Evolutionary conservation across 1,284 basidiomycete species (phyloP).

Genomic region (Cryptococcus floricola): DNA sequence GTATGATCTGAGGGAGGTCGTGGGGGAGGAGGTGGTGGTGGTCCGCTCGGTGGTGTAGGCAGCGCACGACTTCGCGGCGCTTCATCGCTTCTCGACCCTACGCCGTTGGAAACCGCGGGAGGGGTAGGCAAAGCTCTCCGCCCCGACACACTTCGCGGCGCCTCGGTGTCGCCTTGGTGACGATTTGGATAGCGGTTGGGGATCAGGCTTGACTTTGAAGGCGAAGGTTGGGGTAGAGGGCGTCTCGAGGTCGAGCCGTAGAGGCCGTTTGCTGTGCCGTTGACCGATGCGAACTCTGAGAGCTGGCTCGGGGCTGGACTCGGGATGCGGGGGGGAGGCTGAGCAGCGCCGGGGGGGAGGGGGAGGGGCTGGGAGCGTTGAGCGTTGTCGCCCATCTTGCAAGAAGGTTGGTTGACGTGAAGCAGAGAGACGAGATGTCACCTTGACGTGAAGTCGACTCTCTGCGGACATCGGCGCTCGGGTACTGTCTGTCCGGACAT

Average conservation of each 20-base stretch:
- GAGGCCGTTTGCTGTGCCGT: slow-evolving; percentile 1
- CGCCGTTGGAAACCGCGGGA: slow-evolving; percentile 3
- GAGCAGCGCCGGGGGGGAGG: slow-evolving; percentile 1
- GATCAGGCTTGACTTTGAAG: slow-evolving; percentile 3
- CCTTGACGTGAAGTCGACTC: no score
- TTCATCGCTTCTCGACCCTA: background rate
- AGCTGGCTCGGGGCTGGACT: background rate
- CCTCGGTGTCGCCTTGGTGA: background rate
- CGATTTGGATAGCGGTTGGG: slow-evolving; percentile 3
- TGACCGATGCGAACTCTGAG: background rate
- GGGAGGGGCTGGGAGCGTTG: background rate
- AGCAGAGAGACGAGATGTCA: no score
- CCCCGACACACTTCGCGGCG: background rate
- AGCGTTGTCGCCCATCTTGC: no score
- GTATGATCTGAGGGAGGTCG: slow-evolving; percentile 3
- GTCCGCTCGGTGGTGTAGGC: slow-evolving; percentile 7
- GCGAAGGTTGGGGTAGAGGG: slow-evolving; percentile 19
- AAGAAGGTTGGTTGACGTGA: no score
- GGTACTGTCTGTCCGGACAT: no score
- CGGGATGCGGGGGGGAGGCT: background rate
- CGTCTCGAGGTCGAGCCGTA: slow-evolving; percentile 9
- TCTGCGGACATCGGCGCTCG: no score
- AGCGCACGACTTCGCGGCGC: slow-evolving; percentile 4
- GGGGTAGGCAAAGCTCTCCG: slow-evolving; percentile 16
- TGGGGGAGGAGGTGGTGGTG: slow-evolving; percentile 14